phyloP scores from a whole-genome alignment of 176 grass and related monocot species.

The Ensete ventricosum region DNA sequence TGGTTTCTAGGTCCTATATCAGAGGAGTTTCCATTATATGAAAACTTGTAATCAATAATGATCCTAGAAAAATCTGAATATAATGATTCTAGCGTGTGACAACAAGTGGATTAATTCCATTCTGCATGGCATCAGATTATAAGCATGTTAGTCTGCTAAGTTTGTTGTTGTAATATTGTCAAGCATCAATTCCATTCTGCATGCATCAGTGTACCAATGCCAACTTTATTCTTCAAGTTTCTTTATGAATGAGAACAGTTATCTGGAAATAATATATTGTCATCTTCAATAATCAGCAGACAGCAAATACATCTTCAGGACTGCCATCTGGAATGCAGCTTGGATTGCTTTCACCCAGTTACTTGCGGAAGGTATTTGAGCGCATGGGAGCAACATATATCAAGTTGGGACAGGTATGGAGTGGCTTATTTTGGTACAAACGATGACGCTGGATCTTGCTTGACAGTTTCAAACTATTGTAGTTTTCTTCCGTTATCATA shows the following conservation, averaged over 20 bases:
- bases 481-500: not conserved
- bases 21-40: not conserved
- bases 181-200: not conserved
- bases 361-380: conserved; percentile 77
- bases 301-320: conserved; percentile 42
- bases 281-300: conserved; percentile 38
- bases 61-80: not conserved
- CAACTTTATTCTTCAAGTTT: not conserved
- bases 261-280: conserved; percentile 1
- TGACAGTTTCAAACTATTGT: not conserved
- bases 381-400: conserved; percentile 97
- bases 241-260: not conserved
- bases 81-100: not conserved
- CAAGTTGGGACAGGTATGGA: conserved; percentile 85
- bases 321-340: conserved; percentile 52
- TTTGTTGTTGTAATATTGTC: not conserved
- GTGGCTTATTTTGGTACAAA: not conserved
- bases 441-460: not conserved
- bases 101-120: not conserved
- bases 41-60: not conserved
- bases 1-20: not conserved
- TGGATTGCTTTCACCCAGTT: conserved; percentile 84
- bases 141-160: not conserved
- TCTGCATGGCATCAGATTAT: not conserved
- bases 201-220: not conserved